Conservation (phyloP, 306 rosid genomes). For the Cucurbita pepo region DNA sequence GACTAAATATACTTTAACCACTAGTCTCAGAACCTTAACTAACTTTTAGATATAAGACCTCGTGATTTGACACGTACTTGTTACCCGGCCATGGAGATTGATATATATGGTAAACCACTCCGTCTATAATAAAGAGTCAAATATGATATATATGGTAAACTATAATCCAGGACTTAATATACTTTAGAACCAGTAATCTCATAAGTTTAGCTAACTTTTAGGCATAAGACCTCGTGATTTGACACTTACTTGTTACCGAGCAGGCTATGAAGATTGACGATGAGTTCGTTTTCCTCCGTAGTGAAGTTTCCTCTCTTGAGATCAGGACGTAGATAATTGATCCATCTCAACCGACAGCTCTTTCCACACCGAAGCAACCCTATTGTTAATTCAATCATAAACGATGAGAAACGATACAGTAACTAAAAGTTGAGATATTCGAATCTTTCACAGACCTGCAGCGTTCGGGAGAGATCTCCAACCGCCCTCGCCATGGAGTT, state of each 20-base stretch:
- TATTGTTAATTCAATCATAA: neutral
- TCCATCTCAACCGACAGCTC: constrained; percentile 26
- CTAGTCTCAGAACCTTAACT: no score
- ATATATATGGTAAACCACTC: neutral
- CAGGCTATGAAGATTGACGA: constrained; percentile 45
- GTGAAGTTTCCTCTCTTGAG: constrained; percentile 60
- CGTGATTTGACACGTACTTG: constrained; percentile 18
- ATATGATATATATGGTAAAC: no score
- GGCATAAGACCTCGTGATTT: no score
- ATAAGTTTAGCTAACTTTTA: no score
- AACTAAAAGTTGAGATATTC: no score
- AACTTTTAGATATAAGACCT: no score
- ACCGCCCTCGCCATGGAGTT: neutral
- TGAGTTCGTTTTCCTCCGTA: constrained; percentile 39
- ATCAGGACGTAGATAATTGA: constrained; percentile 38
- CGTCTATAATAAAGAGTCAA: no score
- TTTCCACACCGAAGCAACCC: constrained; percentile 57
- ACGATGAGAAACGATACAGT: no score
- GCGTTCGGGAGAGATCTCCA: constrained; percentile 6
- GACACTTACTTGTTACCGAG: constrained; percentile 44
- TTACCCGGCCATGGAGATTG: constrained; percentile 43
- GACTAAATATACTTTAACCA: no score
- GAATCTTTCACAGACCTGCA: neutral
- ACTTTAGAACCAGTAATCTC: no score
- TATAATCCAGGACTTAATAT: no score